Conservation (phyloP, 768 basidiomycete species). For the Collybiopsis confluens region DNA sequence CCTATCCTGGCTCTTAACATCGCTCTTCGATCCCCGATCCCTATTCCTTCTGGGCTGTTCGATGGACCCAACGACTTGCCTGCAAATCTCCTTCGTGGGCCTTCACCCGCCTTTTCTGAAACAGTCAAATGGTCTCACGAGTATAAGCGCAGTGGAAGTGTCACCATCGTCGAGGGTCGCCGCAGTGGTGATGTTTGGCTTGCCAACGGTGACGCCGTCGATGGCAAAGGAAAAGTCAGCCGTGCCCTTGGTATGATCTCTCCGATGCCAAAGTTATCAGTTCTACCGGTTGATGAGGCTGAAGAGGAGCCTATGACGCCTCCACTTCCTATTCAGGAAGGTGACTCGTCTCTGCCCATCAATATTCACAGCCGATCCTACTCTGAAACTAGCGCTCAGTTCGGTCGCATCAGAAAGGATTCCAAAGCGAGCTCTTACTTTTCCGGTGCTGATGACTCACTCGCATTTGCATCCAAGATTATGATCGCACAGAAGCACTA, state of each 20-base stretch:
- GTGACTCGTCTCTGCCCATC: conserved; percentile 39
- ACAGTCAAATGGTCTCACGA: conserved; percentile 45
- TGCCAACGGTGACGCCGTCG: conserved; percentile 65
- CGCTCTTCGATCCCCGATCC: conserved; percentile 55
- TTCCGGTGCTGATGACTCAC: conserved; percentile 47
- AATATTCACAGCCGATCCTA: conserved; percentile 48
- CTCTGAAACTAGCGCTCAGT: conserved; percentile 53
- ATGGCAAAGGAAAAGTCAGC: conserved; percentile 57
- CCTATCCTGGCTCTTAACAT: conserved; percentile 63
- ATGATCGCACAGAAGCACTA: conserved; percentile 75
- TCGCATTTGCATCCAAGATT: conserved; percentile 50
- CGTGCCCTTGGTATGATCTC: conserved; percentile 62
- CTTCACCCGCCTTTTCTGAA: conserved; percentile 37
- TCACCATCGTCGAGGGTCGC: conserved; percentile 60
- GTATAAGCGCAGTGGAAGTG: conserved; percentile 60
- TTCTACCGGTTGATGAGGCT: conserved; percentile 54
- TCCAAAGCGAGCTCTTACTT: conserved; percentile 55
- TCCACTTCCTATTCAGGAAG: conserved; percentile 58
- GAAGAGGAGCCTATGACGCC: conserved; percentile 46
- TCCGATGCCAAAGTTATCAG: conserved; percentile 62
- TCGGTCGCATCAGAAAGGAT: conserved; percentile 46
- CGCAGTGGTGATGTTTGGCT: conserved; percentile 77
- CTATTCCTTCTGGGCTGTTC: conserved; percentile 65
- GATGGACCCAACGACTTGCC: conserved; percentile 43
- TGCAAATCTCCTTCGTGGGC: conserved; percentile 35